A percentile compares a stretch with the other conserved stretches of the same genome.
Conservation (phyloP, 768 basidiomycete species). For the Crassisporium funariophilum region DNA sequence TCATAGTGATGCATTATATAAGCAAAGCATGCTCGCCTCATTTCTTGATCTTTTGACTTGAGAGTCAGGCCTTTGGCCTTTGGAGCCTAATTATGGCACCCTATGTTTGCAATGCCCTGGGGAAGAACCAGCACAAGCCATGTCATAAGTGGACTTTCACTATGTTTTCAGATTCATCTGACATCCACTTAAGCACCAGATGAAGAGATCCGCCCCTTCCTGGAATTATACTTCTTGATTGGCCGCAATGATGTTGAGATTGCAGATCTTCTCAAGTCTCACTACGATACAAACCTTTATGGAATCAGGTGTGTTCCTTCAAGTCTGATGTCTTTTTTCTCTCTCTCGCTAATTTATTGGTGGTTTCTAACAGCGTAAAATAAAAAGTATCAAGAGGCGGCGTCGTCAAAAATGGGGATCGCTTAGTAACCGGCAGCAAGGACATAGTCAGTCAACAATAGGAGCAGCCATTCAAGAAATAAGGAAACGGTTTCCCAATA, state of each 20-base stretch:
- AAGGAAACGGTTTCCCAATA: neutral
- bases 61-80: no score
- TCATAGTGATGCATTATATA: no score
- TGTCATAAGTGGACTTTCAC: slow-evolving; percentile 6
- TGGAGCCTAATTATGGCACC: no score
- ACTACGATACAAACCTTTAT: slow-evolving; percentile 19
- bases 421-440: neutral
- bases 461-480: neutral
- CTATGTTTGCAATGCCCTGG: neutral
- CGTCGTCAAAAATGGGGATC: neutral
- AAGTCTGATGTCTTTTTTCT: no score
- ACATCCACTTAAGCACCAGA: slow-evolving; percentile 11
- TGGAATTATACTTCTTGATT: slow-evolving; percentile 5
- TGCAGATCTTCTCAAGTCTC: slow-evolving; percentile 6
- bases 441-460: neutral
- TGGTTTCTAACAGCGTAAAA: no score
- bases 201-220: slow-evolving; percentile 1
- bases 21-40: no score
- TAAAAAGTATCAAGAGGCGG: neutral
- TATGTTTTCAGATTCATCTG: neutral
- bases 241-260: slow-evolving; percentile 15
- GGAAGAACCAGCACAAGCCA: slow-evolving; percentile 10
- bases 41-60: no score
- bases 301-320: slow-evolving; percentile 12
- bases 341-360: neutral